Evolutionary conservation across 163 green algal species (phyloP).

Genomic region (Chlamydomonas reinhardtii): DNA sequence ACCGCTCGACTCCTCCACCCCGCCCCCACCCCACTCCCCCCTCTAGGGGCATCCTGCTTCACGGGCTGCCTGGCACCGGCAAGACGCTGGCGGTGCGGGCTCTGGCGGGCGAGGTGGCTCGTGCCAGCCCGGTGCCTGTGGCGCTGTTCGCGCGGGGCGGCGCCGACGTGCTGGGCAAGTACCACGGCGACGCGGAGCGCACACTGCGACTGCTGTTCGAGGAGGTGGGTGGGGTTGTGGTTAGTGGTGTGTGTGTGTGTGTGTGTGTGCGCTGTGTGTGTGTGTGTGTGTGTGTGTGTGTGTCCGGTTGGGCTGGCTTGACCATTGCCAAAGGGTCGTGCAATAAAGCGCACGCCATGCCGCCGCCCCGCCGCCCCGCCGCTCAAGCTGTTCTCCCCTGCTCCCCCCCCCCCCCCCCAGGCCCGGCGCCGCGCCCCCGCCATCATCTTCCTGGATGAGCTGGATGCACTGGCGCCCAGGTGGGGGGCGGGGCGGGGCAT

Average conservation of each 20-base stretch:
- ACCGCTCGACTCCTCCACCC: not conserved
- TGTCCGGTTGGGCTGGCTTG: no score
- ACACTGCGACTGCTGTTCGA: slow-evolving; percentile 83
- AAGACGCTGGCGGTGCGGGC: slow-evolving; percentile 77
- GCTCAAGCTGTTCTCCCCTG: not conserved
- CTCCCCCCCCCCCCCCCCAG: slow-evolving; percentile 26
- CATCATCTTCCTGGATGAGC: slow-evolving; percentile 88
- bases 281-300: no score
- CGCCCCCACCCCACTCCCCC: no score
- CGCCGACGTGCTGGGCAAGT: slow-evolving; percentile 83
- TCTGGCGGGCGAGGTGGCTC: slow-evolving; percentile 69
- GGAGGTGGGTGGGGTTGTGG: slow-evolving; percentile 58
- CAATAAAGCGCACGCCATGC: no score
- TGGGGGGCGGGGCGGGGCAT: no score
- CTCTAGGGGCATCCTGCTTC: slow-evolving; percentile 75
- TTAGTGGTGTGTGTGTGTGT: no score
- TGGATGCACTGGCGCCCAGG: slow-evolving; percentile 78
- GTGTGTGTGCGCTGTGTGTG: no score
- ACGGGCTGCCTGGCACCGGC: slow-evolving; percentile 73
- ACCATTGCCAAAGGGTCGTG: no score
- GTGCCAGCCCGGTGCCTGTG: slow-evolving; percentile 57
- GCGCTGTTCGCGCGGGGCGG: slow-evolving; percentile 78
- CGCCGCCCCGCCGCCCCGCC: not conserved
- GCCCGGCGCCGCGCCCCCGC: slow-evolving; percentile 66
- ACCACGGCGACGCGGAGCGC: slow-evolving; percentile 79